phyloP scores from a whole-genome alignment of 176 grass and related monocot genomes.

The Avena eriantha region DNA sequence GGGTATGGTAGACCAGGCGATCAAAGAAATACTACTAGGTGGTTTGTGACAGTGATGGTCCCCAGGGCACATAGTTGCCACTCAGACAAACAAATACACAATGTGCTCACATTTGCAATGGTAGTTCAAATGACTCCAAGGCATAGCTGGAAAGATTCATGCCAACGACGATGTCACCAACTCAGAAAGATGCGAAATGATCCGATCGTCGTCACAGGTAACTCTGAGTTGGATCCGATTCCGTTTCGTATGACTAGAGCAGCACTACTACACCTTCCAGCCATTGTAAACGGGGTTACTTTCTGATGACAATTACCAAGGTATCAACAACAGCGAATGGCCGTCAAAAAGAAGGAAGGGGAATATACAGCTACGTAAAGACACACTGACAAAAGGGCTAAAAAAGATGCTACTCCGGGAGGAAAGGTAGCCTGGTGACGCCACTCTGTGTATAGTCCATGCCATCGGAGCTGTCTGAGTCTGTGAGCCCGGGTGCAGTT shows the following conservation, averaged over 20 bases:
- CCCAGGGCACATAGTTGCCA: not conserved
- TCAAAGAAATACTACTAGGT: not conserved
- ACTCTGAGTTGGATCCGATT: conserved; percentile 17
- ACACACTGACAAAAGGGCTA: not conserved
- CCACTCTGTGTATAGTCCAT: conserved; percentile 52
- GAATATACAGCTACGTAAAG: conserved; percentile 21
- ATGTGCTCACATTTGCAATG: not conserved
- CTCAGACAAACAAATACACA: not conserved
- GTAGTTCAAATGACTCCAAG: not conserved
- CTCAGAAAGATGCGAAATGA: not conserved
- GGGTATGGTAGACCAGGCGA: not conserved
- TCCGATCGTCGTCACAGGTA: not conserved
- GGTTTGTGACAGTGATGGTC: not conserved
- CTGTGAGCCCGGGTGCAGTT: not conserved
- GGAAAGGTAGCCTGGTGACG: conserved; percentile 60
- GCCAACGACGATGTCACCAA: not conserved
- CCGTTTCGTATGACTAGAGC: not conserved
- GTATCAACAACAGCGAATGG: not conserved
- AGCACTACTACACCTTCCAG: conserved; percentile 14
- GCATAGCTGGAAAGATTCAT: not conserved
- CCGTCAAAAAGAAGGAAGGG: not conserved
- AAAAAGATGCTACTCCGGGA: conserved; percentile 52
- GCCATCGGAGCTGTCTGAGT: conserved; percentile 40
- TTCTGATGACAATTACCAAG: conserved; percentile 2
- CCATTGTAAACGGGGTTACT: not conserved